A percentile compares a stretch with the other conserved stretches of the same genome.
Conservation (phyloP, 2,329 filamentous ascomycete genomes). For the Niveomyces coronatus region DNA sequence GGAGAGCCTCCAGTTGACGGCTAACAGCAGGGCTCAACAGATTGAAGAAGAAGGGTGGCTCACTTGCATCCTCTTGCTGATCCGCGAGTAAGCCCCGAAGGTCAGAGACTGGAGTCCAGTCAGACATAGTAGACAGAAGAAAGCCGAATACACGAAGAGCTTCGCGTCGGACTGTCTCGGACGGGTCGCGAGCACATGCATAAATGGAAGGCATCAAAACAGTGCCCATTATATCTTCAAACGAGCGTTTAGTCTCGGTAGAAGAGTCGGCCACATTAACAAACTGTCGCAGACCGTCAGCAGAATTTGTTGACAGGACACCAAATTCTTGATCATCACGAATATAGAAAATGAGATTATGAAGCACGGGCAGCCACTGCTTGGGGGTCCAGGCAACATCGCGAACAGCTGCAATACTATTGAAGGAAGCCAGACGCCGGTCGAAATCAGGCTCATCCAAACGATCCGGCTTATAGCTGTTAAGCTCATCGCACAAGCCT, state of each 20-base stretch:
- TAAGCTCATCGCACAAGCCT: conserved; percentile 64
- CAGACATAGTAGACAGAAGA: conserved; percentile 59
- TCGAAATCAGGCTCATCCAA: conserved; percentile 87
- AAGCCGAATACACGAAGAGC: conserved; percentile 71
- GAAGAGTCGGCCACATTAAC: conserved; percentile 44
- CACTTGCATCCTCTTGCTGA: conserved; percentile 52
- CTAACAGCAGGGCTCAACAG: conserved; percentile 84
- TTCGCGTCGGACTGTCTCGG: conserved; percentile 77
- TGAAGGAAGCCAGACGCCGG: conserved; percentile 67
- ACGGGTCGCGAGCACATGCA: conserved; percentile 62
- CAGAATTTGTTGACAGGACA: conserved; percentile 69
- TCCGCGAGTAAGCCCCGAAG: conserved; percentile 56
- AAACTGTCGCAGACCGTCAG: conserved; percentile 69
- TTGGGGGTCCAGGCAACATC: conserved; percentile 49
- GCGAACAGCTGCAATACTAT: conserved; percentile 53
- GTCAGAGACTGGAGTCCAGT: conserved; percentile 63
- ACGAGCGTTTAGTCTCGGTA: conserved; percentile 32
- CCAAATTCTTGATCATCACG: conserved; percentile 80
- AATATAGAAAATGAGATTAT: conserved; percentile 84
- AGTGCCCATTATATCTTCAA: conserved; percentile 48
- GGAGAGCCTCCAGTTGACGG: conserved; percentile 73
- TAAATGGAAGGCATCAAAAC: conserved; percentile 69
- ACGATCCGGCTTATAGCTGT: conserved; percentile 61
- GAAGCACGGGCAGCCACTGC: conserved; percentile 80
- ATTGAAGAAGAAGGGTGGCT: conserved; percentile 79